Base-by-base conservation (phyloP, 768 basidiomycete genomes). In the Mycena latifolia region DNA sequence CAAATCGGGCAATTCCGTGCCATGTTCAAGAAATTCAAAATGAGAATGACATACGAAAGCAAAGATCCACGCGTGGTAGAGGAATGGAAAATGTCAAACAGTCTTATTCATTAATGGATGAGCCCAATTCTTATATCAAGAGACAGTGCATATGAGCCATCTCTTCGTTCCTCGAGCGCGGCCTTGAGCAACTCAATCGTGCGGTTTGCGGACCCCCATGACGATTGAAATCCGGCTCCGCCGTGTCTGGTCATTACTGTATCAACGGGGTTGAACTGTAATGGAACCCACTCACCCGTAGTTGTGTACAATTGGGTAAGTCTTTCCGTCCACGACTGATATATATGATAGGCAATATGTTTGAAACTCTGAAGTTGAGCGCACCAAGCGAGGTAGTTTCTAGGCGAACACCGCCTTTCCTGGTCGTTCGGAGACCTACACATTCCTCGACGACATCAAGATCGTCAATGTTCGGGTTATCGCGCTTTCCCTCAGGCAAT, bases 251-350 rank as follows among this genome's bases (percentile, higher is more conserved):
- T 12, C 59, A 24, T 2, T 14, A 33, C 5, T 25, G n/a, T 9
- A 35, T 52, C n/a, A 14, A 53, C 48, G 29, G 20, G 35, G 37
- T 18, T 12, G 28, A 52, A 33, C 6, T 33, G 43, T 50, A 22
- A 28, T 25, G 5, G 17, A 22, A 5, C 58, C 39, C 18, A 20
- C 41, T 55, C n/a, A 89, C 86, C 90, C 90, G 68, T 92, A 90
- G 72, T 92, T 90, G 69, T 88, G 81, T 0, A 91, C 80, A 27
- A 90, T 74, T 0, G 88, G 87, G 18, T 88, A 76, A 61, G 71
- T 77, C 22, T 59, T 67, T 22, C 72, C 56, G n/a, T 69, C 67
- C 33, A 69, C 61, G 17, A 56, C 65, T 27, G 45, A 11, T 8
- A 45, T n/a, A n/a, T 56, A 31, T 33, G 9, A 28, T 37, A 10